Evolutionary conservation across 2,329 filamentous ascomycete species (phyloP), one percentile per base, ranked within the genome.

Genomic region (Beauveria bassiana): DNA sequence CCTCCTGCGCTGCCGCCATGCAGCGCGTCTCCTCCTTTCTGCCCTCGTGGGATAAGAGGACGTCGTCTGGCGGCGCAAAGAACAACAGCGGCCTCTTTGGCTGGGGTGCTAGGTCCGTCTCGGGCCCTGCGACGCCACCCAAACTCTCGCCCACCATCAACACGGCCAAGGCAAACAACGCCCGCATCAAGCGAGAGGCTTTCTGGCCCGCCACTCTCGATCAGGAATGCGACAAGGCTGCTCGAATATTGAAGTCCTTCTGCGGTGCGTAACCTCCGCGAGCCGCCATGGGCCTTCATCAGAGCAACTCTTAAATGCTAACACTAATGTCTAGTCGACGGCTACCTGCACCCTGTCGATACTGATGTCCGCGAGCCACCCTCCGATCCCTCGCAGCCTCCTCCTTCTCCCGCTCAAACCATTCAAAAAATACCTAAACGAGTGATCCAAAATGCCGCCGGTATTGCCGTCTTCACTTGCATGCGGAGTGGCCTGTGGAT

Each of bases 401-500:
- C 82, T 71, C 86, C 74, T 55, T 79, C 78, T 56, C 79, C 79
- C 59, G 78, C 65, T 78, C 84, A 73, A 53, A 70, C 90, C 20
- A 74, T 81, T 57, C 91, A 93, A 75, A 95, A 92, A 77, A 97
- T 98, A 31, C 93, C 93, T 0, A 79, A 87, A 62, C 83, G 88
- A 70, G 91, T 97, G 62, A 91, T 98, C 67, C 86, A 90, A 70
- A 90, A 95, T 75, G 92, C 93, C 31, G 91, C 93, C 67, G 93
- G 91, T 12, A 82, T 98, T 62, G 93, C 91, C 60, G 90, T 98
- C 67, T 97, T 97, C 77, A 96, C 93, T 1, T 96, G 91, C 34
- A 96, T 97, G 91, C 87, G 93, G 63, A 93, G 91, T 16, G 93
- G 93, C 14, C 78, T 97, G 38, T 96, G 93, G 90, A 82, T 96